A percentile compares a stretch with the other conserved stretches of the same genome.
These are phyloP conservation scores for Beauveria varroae DNA, from an alignment of 2,329 filamentous ascomycete genomes.

Conservation along the genomic window DNA sequence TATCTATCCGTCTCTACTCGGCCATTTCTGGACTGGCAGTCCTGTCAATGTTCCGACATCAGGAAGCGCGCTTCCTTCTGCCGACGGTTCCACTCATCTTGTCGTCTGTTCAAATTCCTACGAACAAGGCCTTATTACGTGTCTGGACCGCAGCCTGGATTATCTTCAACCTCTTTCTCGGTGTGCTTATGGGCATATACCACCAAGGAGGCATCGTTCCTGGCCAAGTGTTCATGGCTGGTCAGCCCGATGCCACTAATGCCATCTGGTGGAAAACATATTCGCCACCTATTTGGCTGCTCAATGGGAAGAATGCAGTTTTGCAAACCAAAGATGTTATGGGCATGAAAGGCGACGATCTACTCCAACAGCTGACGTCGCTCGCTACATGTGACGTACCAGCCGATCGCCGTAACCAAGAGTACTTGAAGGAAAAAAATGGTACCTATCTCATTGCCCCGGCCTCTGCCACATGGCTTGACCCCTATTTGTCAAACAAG, in stretches of 20 bases:
- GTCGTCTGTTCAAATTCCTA: slow-evolving; percentile 63
- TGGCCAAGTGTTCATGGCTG: slow-evolving; percentile 66
- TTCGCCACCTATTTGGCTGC: slow-evolving; percentile 71
- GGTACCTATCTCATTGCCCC: slow-evolving; percentile 68
- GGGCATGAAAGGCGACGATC: slow-evolving; percentile 54
- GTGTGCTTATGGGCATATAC: slow-evolving; percentile 70
- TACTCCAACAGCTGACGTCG: slow-evolving; percentile 51
- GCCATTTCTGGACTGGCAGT: slow-evolving; percentile 64
- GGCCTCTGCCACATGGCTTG: slow-evolving; percentile 61
- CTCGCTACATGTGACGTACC: slow-evolving; percentile 57
- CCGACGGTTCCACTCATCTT: slow-evolving; percentile 71
- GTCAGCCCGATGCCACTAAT: slow-evolving; percentile 59
- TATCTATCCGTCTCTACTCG: slow-evolving; percentile 60
- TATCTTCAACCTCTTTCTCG: slow-evolving; percentile 60
- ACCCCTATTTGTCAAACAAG: slow-evolving; percentile 53
- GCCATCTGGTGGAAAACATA: slow-evolving; percentile 85
- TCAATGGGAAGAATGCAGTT: slow-evolving; percentile 67
- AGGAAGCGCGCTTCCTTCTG: slow-evolving; percentile 71
- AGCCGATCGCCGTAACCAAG: slow-evolving; percentile 45
- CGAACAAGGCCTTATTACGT: slow-evolving; percentile 38
- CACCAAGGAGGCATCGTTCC: slow-evolving; percentile 75
- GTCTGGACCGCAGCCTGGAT: slow-evolving; percentile 58
- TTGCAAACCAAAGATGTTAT: slow-evolving; percentile 67
- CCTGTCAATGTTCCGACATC: slow-evolving; percentile 68
- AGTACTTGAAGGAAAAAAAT: slow-evolving; percentile 53